Percentiles rank a stretch among this genome's conserved stretches.
Evolutionary conservation across 1,139 yeast species (phyloP).

Genomic region (Nadsonia starkeyi-henricii): DNA sequence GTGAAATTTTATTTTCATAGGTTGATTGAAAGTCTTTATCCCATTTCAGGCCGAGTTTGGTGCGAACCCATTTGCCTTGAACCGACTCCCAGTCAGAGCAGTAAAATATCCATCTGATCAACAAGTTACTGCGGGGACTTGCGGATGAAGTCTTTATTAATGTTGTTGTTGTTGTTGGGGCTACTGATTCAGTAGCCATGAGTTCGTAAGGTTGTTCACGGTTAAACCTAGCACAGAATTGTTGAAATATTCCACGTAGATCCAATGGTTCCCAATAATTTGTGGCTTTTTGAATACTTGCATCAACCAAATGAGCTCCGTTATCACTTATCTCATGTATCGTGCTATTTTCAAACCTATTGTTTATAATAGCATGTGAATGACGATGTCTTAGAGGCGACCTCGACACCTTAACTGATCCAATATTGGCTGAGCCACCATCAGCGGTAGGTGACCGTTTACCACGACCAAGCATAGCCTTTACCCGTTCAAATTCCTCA

Average conservation of each 20-base stretch:
- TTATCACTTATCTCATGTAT: constrained; percentile 1
- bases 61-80: constrained; percentile 20
- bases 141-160: too few species aligned
- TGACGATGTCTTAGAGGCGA: neutral
- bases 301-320: neutral
- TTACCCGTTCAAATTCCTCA: constrained; percentile 15
- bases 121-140: neutral
- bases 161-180: constrained; percentile 1
- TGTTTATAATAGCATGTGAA: too few species aligned
- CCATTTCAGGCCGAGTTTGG: constrained; percentile 17
- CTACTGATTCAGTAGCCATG: constrained; percentile 3
- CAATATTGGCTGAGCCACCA: neutral
- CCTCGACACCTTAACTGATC: constrained; percentile 5
- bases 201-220: constrained; percentile 10
- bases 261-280: constrained; percentile 18
- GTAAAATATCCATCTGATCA: constrained; percentile 12
- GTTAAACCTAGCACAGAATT: constrained; percentile 10
- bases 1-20: constrained; percentile 4
- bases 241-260: constrained; percentile 8
- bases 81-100: constrained; percentile 19
- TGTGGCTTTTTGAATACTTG: constrained; percentile 8
- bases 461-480: constrained; percentile 4
- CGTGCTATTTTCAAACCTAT: neutral
- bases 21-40: constrained; percentile 8
- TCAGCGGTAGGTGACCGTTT: constrained; percentile 22